Percentiles rank a stretch among this genome's conserved stretches.
These are phyloP conservation scores for Apiotrichum veenhuisii DNA, from an alignment of 1,284 basidiomycete genomes.

Conservation along the genomic window DNA sequence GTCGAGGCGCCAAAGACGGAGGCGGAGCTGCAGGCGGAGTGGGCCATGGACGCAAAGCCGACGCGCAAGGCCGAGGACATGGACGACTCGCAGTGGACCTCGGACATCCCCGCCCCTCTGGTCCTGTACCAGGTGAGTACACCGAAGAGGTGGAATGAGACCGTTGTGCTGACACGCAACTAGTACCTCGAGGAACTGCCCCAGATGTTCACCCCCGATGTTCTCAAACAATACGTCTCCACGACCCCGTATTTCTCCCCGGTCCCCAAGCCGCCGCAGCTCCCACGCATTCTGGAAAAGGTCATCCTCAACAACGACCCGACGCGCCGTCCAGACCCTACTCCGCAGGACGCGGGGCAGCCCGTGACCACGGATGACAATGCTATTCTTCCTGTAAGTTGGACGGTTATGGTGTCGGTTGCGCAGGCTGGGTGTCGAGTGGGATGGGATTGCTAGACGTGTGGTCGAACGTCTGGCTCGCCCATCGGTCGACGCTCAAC, in stretches of 20 bases:
- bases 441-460: no score
- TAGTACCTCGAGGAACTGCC: conserved; percentile 66
- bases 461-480: no score
- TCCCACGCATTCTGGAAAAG: conserved; percentile 76
- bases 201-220: conserved; percentile 46
- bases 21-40: conserved; percentile 46
- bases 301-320: conserved; percentile 75
- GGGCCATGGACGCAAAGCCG: conserved; percentile 42
- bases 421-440: no score
- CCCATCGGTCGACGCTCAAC: no score
- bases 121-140: conserved; percentile 60
- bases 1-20: conserved; percentile 46
- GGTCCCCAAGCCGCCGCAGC: conserved; percentile 73
- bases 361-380: conserved; percentile 67
- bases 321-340: conserved; percentile 31
- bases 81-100: conserved; percentile 62
- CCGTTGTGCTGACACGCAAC: no score
- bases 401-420: not conserved
- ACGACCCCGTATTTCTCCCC: conserved; percentile 48
- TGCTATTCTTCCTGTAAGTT: conserved; percentile 66
- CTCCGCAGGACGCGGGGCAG: conserved; percentile 14
- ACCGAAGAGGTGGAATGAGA: no score
- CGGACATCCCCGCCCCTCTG: conserved; percentile 67
- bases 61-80: conserved; percentile 36
- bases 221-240: conserved; percentile 17